A percentile compares a stretch with the other conserved stretches of the same genome.
phyloP scores from a whole-genome alignment of 2,329 filamentous ascomycete genomes.

The Periconia macrospinosa region DNA sequence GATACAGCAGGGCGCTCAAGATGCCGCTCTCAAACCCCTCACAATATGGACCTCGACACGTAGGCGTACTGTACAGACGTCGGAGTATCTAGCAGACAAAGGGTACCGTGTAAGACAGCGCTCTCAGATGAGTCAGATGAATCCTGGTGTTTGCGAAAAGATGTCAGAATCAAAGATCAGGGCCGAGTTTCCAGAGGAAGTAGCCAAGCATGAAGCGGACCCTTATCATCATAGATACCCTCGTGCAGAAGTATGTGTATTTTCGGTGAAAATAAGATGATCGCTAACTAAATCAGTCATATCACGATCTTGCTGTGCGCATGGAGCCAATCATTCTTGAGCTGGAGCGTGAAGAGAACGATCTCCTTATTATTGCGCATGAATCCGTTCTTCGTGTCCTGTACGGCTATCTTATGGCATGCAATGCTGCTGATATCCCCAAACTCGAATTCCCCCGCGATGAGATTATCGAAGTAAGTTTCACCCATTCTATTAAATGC shows the following conservation, averaged over 20 bases:
- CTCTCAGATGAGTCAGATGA: constrained; percentile 95
- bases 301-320: constrained; percentile 96
- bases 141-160: constrained; percentile 94
- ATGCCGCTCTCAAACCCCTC: constrained; percentile 73
- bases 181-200: constrained; percentile 83
- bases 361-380: constrained; percentile 97
- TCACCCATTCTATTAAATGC: background rate
- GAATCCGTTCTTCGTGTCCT: constrained; percentile 96
- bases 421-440: constrained; percentile 92
- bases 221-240: constrained; percentile 98
- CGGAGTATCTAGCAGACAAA: constrained; percentile 73
- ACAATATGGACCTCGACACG: constrained; percentile 95
- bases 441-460: constrained; percentile 90
- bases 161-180: constrained; percentile 83
- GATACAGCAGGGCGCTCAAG: constrained; percentile 68
- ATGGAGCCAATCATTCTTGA: constrained; percentile 97
- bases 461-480: constrained; percentile 84
- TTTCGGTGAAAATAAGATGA: background rate
- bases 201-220: constrained; percentile 88
- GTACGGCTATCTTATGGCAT: constrained; percentile 98
- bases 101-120: constrained; percentile 88
- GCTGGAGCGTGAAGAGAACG: constrained; percentile 93
- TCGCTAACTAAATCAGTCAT: constrained; percentile 65
- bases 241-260: constrained; percentile 73
- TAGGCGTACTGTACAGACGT: constrained; percentile 86